phyloP scores from a whole-genome alignment of 208 protist genomes.

The Trichomonas tenax region DNA sequence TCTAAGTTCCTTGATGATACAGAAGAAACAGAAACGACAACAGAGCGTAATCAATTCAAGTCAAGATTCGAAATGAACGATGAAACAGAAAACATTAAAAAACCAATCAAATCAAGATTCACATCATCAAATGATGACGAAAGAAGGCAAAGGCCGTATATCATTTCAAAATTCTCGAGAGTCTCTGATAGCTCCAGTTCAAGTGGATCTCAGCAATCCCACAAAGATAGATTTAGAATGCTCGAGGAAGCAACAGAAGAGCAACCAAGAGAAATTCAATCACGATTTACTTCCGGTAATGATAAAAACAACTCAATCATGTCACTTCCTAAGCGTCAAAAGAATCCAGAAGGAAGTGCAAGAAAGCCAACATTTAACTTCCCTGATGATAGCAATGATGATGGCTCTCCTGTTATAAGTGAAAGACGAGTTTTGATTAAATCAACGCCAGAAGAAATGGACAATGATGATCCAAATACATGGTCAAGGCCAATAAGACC shows the following conservation, averaged over 20 bases:
- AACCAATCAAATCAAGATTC: neutral
- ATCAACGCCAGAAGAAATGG: neutral
- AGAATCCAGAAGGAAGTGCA: neutral
- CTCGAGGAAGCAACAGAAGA: neutral
- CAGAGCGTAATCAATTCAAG: too few species aligned
- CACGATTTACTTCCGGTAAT: neutral
- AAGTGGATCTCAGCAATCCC: neutral
- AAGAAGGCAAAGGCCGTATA: too few species aligned
- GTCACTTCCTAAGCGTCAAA: neutral
- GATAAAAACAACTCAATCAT: neutral
- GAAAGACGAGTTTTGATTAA: neutral
- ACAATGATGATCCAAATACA: neutral
- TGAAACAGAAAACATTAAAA: neutral
- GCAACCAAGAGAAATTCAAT: neutral
- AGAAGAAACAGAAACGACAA: too few species aligned
- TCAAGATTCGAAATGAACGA: too few species aligned
- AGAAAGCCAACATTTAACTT: neutral
- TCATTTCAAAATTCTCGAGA: neutral
- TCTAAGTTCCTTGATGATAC: too few species aligned
- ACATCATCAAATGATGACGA: too few species aligned
- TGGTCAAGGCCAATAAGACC: neutral
- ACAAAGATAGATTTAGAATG: neutral
- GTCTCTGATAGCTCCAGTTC: neutral
- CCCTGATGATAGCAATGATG: neutral
- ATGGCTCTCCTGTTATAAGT: neutral